Conservation (phyloP, 1,139 yeast genomes). For the Geotrichum aggregatum region DNA sequence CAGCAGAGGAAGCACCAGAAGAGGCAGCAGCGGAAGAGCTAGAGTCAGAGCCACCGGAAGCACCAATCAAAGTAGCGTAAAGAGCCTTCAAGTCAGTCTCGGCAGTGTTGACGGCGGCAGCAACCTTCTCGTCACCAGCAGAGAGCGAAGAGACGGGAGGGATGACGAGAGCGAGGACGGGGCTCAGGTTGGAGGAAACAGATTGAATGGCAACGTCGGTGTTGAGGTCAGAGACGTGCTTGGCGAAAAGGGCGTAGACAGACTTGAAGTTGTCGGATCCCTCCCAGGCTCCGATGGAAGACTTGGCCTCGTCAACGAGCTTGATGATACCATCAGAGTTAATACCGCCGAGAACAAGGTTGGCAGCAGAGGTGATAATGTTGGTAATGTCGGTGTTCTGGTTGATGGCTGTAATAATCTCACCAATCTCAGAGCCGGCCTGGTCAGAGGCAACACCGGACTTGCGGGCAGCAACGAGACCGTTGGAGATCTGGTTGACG, state of each 20-base stretch:
- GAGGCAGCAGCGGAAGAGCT: slow-evolving; percentile 1
- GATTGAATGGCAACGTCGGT: slow-evolving; percentile 22
- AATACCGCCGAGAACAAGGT: slow-evolving; percentile 22
- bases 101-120: slow-evolving; percentile 21
- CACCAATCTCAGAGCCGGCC: slow-evolving; percentile 24
- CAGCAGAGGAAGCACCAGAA: neutral
- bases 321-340: slow-evolving; percentile 22
- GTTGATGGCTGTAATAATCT: slow-evolving; percentile 21
- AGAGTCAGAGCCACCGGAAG: neutral
- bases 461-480: slow-evolving; percentile 22
- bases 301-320: slow-evolving; percentile 20
- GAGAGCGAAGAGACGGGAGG: slow-evolving; percentile 22
- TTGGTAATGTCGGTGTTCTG: slow-evolving; percentile 20
- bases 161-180: slow-evolving; percentile 19
- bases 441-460: slow-evolving; percentile 18
- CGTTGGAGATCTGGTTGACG: slow-evolving; percentile 21
- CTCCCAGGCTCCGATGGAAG: slow-evolving; percentile 22
- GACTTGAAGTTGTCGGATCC: slow-evolving; percentile 21
- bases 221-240: slow-evolving; percentile 20
- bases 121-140: slow-evolving; percentile 20
- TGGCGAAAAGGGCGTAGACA: slow-evolving; percentile 17
- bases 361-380: slow-evolving; percentile 21
- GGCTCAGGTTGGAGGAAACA: slow-evolving; percentile 20
- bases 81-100: slow-evolving; percentile 4
- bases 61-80: neutral